Conservation (phyloP, 108 stramenopile species). For the Phaeodactylum tricornutum region DNA sequence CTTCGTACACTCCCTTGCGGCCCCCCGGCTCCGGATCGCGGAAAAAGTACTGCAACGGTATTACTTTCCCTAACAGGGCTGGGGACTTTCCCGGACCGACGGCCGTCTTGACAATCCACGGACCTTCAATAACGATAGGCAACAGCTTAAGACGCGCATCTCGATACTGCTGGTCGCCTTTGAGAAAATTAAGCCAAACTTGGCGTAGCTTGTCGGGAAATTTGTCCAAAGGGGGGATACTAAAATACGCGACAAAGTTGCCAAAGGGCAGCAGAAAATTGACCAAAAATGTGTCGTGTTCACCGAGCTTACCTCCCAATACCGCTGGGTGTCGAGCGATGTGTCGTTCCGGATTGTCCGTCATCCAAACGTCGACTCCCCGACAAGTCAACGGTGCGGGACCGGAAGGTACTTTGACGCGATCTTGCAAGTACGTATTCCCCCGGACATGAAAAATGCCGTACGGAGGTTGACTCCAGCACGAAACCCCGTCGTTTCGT, state of each 20-base stretch:
- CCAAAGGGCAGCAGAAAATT: constrained; percentile 88
- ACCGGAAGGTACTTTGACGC: constrained; percentile 67
- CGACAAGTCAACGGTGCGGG: constrained; percentile 59
- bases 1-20: constrained; percentile 71
- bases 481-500: constrained; percentile 53
- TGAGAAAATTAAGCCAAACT: constrained; percentile 68
- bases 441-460: constrained; percentile 76
- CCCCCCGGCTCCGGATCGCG: constrained; percentile 26
- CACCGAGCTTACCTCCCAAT: constrained; percentile 60
- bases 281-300: constrained; percentile 76
- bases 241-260: constrained; percentile 83
- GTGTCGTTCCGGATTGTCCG: constrained; percentile 77
- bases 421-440: constrained; percentile 56
- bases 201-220: constrained; percentile 47
- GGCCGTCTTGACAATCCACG: constrained; percentile 85
- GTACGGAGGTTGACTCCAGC: constrained; percentile 70
- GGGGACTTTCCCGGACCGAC: constrained; percentile 84
- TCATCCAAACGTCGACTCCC: constrained; percentile 84
- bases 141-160: constrained; percentile 81
- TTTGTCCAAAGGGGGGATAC: constrained; percentile 48
- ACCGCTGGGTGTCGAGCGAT: constrained; percentile 78
- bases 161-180: constrained; percentile 78
- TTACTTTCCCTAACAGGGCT: constrained; percentile 75
- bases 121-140: constrained; percentile 81
- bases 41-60: constrained; percentile 84